These are phyloP conservation scores for Chaetomiaceae sp. DNA, from an alignment of 2,329 filamentous ascomycete genomes.

Conservation along the genomic window DNA sequence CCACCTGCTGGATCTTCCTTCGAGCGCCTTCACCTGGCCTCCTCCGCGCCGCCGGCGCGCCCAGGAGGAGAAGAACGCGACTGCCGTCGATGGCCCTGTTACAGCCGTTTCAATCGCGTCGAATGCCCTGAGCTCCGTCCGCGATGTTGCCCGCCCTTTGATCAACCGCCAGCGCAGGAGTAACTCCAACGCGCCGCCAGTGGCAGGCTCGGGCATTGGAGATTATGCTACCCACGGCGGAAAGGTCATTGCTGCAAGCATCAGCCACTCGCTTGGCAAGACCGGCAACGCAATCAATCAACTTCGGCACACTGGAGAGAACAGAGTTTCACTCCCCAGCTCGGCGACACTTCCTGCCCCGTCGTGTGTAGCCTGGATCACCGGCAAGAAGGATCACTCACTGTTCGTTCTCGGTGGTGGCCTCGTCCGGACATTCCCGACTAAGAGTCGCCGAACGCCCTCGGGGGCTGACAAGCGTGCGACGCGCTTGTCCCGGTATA, in stretches of 20 bases:
- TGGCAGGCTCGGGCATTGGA: conserved; percentile 43
- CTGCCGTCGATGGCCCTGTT: conserved; percentile 44
- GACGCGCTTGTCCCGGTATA: conserved; percentile 53
- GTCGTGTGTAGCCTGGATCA: conserved; percentile 62
- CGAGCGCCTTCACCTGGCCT: conserved; percentile 81
- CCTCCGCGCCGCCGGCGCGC: conserved; percentile 55
- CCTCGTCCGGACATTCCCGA: conserved; percentile 60
- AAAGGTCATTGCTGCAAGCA: conserved; percentile 66
- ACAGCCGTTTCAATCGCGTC: conserved; percentile 65
- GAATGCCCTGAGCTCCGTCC: conserved; percentile 64
- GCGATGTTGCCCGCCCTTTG: conserved; percentile 61
- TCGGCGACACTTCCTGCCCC: conserved; percentile 49
- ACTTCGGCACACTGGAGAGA: conserved; percentile 69
- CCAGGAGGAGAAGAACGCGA: conserved; percentile 42
- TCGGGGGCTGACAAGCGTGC: conserved; percentile 48
- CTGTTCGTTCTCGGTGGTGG: conserved; percentile 64
- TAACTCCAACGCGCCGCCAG: conserved; percentile 38
- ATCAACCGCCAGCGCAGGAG: conserved; percentile 52
- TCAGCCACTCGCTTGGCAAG: conserved; percentile 69
- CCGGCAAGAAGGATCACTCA: conserved; percentile 55
- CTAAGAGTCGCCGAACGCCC: conserved; percentile 50
- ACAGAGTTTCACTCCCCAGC: conserved; percentile 63
- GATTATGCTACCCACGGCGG: conserved; percentile 64
- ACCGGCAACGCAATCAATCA: conserved; percentile 66
- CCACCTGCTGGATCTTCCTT: conserved; percentile 83